Evolutionary conservation across 2,329 filamentous ascomycete genomes (phyloP), one percentile per base, ranked within the genome.

Genomic region (Zymoseptoria tritici): DNA sequence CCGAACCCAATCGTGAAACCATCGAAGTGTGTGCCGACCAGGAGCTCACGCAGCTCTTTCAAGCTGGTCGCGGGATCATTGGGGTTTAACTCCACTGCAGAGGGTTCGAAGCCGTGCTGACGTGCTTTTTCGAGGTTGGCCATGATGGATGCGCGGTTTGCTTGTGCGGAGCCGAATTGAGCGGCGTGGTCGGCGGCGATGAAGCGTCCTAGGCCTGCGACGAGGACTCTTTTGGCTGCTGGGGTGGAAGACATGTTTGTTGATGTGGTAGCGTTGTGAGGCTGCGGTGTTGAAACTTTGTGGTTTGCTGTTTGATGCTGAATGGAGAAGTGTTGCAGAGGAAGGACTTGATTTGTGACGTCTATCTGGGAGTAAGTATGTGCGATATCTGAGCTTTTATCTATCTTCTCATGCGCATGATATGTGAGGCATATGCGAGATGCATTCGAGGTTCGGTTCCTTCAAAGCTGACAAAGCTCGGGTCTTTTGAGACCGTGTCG

Each of bases 1-100:
- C 62, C 62, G 36, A 52, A 66, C 0, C 62, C 62, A 21, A 66
- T 58, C 26, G 62, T 49, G 26, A 64, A 60, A 4, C 60, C 49
- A 19, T 64, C 60, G 20, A 29, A 66, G 13, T 59, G 26, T 24
- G 54, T 29, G 11, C 42, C 42, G 42, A 52, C 52, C 42, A 64
- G 19, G 13, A 29, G 49, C 5, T 55, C 54, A 16, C 49, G 16
- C 6, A 60, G 21, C 49, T 61, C 49, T 31, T 56, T 16, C n/a
- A 59, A 21, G 11, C 57, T 58, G 7, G 46, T 20, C 0, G 2
- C 31, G 6, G 53, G 36, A 46, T 64, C 54, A 6, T 42, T 26
- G 0, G 63, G 62, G 24, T 64, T 52, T 2, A 64, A 19, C 16
- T 64, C 59, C 24, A 62, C 55, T 16, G 26, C 53, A 20, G 49